phyloP scores from a whole-genome alignment of 192 early-diverging fungal genomes.

The Gonapodya sp. region DNA sequence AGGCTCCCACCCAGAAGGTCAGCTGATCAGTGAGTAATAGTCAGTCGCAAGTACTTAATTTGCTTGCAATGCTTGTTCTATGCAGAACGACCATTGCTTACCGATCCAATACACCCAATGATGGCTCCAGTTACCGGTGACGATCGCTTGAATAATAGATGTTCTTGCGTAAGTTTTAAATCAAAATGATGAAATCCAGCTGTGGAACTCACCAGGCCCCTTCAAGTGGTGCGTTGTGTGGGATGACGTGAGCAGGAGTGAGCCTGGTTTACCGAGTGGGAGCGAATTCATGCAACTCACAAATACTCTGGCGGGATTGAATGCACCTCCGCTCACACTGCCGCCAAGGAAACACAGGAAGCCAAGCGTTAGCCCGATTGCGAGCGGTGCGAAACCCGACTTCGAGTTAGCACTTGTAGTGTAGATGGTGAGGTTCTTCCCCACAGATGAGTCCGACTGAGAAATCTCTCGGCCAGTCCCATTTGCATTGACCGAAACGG shows the following conservation, averaged over 20 bases:
- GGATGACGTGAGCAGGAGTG: too few species aligned
- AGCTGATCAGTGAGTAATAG: neutral
- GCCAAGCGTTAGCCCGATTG: slow-evolving; percentile 52
- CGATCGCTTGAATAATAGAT: slow-evolving; percentile 26
- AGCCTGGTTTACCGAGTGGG: too few species aligned
- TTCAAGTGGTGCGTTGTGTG: too few species aligned
- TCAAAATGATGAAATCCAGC: too few species aligned
- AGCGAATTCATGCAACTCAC: too few species aligned
- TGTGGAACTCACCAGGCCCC: neutral
- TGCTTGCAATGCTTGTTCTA: too few species aligned
- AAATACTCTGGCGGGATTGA: slow-evolving; percentile 53
- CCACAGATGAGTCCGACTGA: slow-evolving; percentile 18
- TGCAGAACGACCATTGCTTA: slow-evolving; percentile 38
- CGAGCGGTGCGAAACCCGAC: slow-evolving; percentile 51
- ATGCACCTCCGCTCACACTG: slow-evolving; percentile 44
- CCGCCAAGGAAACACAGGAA: slow-evolving; percentile 44
- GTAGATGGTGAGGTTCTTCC: slow-evolving; percentile 51
- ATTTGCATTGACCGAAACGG: slow-evolving; percentile 9
- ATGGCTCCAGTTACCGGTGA: slow-evolving; percentile 41
- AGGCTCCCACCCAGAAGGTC: neutral
- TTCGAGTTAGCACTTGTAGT: slow-evolving; percentile 55
- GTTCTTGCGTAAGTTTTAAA: too few species aligned
- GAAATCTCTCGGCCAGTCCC: neutral
- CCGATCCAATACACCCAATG: slow-evolving; percentile 52
- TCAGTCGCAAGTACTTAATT: slow-evolving; percentile 19